phyloP scores from a whole-genome alignment of 306 rosid genomes.

The Sicyos baderoa region DNA sequence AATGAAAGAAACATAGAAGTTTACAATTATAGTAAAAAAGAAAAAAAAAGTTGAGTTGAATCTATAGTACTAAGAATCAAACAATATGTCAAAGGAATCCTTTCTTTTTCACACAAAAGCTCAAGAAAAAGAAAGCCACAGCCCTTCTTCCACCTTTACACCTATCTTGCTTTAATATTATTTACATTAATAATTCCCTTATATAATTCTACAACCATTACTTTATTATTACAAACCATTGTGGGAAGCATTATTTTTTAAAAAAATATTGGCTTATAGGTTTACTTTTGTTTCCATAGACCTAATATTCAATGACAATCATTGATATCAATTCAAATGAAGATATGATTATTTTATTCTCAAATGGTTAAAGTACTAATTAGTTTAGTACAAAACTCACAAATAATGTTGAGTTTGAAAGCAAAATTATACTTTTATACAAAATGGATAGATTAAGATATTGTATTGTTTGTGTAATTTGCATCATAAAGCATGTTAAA shows the following conservation, averaged over 20 bases:
- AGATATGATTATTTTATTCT: neutral
- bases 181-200: conserved; percentile 1
- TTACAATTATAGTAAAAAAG: neutral
- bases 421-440: neutral
- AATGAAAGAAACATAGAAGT: neutral
- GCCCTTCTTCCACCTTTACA: neutral
- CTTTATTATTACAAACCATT: neutral
- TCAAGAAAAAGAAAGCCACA: neutral
- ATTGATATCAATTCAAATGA: neutral
- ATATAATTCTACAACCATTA: conserved; percentile 3
- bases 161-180: conserved; percentile 11
- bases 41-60: neutral
- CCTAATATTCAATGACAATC: neutral
- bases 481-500: neutral
- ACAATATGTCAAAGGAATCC: conserved; percentile 16
- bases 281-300: neutral
- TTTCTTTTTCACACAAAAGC: conserved; percentile 12
- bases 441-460: neutral
- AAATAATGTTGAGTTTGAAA: neutral
- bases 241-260: neutral
- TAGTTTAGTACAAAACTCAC: neutral
- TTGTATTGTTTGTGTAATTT: neutral
- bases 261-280: neutral
- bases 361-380: too few relatives aligned
- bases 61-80: neutral